Evolutionary conservation across 768 basidiomycete genomes (phyloP).

Genomic region (Russula emetica): DNA sequence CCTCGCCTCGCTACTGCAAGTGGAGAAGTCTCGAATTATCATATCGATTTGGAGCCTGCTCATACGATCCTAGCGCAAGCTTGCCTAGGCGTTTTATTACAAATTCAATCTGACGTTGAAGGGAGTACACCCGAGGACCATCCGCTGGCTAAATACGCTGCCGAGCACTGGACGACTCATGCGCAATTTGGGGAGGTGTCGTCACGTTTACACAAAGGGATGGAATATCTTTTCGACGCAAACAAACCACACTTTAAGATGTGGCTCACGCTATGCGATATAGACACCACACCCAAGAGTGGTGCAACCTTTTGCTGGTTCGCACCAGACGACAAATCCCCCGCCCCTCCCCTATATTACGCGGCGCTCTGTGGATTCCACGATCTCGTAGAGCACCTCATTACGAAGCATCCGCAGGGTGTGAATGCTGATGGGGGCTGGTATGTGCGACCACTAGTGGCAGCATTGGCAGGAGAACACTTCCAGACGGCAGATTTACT

Average conservation of each 20-base stretch:
- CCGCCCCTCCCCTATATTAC: not conserved
- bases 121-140: too few species aligned
- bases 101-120: not conserved
- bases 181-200: not conserved
- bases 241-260: not conserved
- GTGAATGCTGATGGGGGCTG: not conserved
- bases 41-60: not conserved
- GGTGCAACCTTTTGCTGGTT: not conserved
- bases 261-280: not conserved
- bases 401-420: not conserved
- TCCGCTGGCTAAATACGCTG: not conserved
- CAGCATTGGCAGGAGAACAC: not conserved
- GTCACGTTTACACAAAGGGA: not conserved
- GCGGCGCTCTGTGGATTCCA: not conserved
- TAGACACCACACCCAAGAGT: fast-evolving
- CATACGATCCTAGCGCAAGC: conserved; percentile 1
- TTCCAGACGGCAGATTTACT: not conserved
- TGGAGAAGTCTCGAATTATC: not conserved
- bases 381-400: not conserved
- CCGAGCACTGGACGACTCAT: not conserved
- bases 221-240: not conserved
- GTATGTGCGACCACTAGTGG: not conserved
- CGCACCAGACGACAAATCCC: not conserved
- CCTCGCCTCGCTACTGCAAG: not conserved
- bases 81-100: not conserved